Base-by-base conservation (phyloP, 768 basidiomycete genomes). In the Russula olivacea region DNA sequence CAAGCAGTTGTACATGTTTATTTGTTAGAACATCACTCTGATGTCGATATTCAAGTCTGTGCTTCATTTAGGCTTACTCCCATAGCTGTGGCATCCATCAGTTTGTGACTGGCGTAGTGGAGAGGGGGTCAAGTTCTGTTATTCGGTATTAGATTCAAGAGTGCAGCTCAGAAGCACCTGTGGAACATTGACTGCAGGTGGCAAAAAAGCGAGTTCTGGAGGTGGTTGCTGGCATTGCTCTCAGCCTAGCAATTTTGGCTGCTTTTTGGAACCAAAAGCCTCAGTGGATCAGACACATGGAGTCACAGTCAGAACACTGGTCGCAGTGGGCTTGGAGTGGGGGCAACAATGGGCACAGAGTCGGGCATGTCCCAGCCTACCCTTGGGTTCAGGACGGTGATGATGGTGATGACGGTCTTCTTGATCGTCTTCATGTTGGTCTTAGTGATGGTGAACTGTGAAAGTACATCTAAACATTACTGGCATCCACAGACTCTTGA, bases 101-200 rank as follows among this genome's bases (percentile, higher is more conserved):
- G 21, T 28, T 57, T 57, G 56, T 57, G 53, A 55, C 53, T 17
- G 53, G 53, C 23, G 3, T 57, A 14, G 45, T n/a, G 23, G 56
- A 48, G 45, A 57, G n/a, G 30, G 55, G 56, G 5, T 11, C 3
- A 15, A 32, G 47, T 4, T 47, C 43, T 5, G 41, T 32, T 23
- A 57, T 57, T 47, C 11, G 5, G 14, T 57, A 48, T 48, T 57
- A 45, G 56, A 15, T 57, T 23, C 56, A 48, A 21, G 8, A 47
- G 9, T 4, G 14, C n/a, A 14, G 9, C 30, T 34, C 19, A 14
- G 21, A 48, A 36, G 34, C 2, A 25, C 21, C 19, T 14, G 19
- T 1, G n/a, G 21, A 23, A 48, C n/a, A 21, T 6, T 6, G 15
- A 4, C 28, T 17, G 19, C 49, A 50, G 12, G 54, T 14, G 15